A percentile compares a stretch with the other conserved stretches of the same genome.
These are phyloP conservation scores for Flaveria trinervia DNA, from an alignment of 129 eudicot genomes.

Conservation along the genomic window DNA sequence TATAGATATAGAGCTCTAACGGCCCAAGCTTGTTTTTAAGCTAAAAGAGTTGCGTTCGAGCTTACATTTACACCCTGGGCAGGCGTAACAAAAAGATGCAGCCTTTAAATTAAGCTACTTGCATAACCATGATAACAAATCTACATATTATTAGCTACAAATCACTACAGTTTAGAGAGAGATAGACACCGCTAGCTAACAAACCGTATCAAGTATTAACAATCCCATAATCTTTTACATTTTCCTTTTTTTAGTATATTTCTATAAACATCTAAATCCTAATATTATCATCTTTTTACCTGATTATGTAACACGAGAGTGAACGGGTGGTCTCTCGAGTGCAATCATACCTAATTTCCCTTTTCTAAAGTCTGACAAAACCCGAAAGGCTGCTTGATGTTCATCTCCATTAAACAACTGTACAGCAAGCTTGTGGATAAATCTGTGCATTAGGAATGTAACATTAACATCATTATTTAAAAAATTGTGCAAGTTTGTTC, in stretches of 20 bases:
- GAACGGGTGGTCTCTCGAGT: constrained; percentile 84
- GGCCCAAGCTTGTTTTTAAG: too few species aligned
- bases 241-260: constrained; percentile 15
- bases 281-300: neutral
- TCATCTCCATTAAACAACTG: constrained; percentile 82
- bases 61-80: too few species aligned
- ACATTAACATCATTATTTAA: constrained; percentile 2
- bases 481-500: neutral
- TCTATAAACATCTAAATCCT: constrained; percentile 23
- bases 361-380: constrained; percentile 82
- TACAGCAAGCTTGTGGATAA: constrained; percentile 70
- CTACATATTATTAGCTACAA: constrained; percentile 4
- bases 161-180: neutral
- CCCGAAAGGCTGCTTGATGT: constrained; percentile 89
- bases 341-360: constrained; percentile 81
- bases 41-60: too few species aligned
- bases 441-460: constrained; percentile 45
- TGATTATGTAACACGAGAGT: constrained; percentile 17
- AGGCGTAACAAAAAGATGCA: neutral
- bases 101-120: neutral
- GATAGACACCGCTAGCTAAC: neutral
- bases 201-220: neutral
- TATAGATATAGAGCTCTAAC: too few species aligned
- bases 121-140: constrained; percentile 11
- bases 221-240: neutral